Base-by-base conservation (phyloP, 306 rosid species). In the Gastrolobium bilobum region DNA sequence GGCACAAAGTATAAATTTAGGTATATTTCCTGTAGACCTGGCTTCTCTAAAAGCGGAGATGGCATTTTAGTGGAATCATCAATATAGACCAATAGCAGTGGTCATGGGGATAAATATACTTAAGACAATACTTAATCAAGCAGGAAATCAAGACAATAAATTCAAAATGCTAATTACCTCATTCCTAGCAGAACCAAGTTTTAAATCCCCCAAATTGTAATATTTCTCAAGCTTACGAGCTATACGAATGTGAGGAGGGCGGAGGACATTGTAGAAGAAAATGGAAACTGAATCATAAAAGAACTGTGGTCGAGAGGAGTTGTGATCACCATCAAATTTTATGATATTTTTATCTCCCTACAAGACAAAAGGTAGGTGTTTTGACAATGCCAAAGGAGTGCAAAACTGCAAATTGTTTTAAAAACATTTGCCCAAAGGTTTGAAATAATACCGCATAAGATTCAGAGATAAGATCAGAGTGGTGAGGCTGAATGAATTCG, bases 291-390 rank as follows among this genome's bases (percentile, higher is more conserved):
- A 93, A 76, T 95, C 97, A 75, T 81, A 86, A 82, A 88, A 95
- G 86, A 87, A 86, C 83, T 91, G 99, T n/a, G 99, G 98, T 79
- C 99, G 92, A 70, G 91, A 86, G 62, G 99, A 89, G 87, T 95
- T 95, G 84, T 95, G 99, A 88, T 95, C 99, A 47, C 99, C 99
- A 42, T 87, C 92, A 80, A 95, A 93, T 61, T 89, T 91, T 64
- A 91, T 85, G 75, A 89, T 79, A 81, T 91, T 93, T 88, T 93
- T 95, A 73, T 91, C 93, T 63, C 98, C 99, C 99, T 95, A 73
- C 50, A 86, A 77, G 52, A 53, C 42, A 15, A 58, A 58, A 44
- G 50, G 75, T 58, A 84, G 68, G 75, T 52, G 53, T 57, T 77
- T 70, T 40, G 43, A 40, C 61, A 5, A 15, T n/a, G 50, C 10